Base-by-base conservation (phyloP, 116 monocot species). In the Iris pallida region DNA sequence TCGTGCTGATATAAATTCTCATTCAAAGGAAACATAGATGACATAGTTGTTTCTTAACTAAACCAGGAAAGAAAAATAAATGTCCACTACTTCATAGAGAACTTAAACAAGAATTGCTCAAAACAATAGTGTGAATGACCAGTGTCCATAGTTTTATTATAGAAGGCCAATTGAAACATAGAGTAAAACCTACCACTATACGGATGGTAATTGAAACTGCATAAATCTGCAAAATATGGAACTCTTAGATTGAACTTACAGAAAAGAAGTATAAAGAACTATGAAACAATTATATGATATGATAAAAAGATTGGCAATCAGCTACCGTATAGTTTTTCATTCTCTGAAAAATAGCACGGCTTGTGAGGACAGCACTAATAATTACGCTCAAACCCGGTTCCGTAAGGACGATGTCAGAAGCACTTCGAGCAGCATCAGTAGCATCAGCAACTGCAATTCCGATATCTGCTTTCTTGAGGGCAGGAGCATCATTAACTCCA, bases 401-500 rank as follows among this genome's bases (percentile, higher is more conserved):
- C 19, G 88, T 88, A 53, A 88, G 78, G 54, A 88, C 88, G 56
- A 88, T 88, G 49, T 88, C 88, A 73, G 88, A 88, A 63, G 88
- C 88, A 75, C 88, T 78, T 59, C 88, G 78, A 66, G 88, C 88
- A 14, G 88, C 88, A 76, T 88, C 88, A 63, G 88, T 88, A 8
- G 88, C 83, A 73, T 88, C 88, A 20, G 74, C 84, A 55, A 88
- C 88, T 43, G 88, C 88, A 55, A 88, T 88, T 17, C 88, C 88
- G 66, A 88, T 88, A 67, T 88, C 88, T 66, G 88, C 88, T 53
- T 84, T 88, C 66, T 88, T 88, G 8, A 88, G 78, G 10, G 88
- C 88, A 48, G 88, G 88, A 63, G 88, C 88, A 78, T 88, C 88
- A 70, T 88, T 88, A 11, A 88, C 88, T 46, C 88, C 88, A 78